Percentiles rank a stretch among this genome's conserved stretches.
These are phyloP conservation scores for Cystobasidium sp. DNA, from an alignment of 1,284 basidiomycete species.

Conservation along the genomic window DNA sequence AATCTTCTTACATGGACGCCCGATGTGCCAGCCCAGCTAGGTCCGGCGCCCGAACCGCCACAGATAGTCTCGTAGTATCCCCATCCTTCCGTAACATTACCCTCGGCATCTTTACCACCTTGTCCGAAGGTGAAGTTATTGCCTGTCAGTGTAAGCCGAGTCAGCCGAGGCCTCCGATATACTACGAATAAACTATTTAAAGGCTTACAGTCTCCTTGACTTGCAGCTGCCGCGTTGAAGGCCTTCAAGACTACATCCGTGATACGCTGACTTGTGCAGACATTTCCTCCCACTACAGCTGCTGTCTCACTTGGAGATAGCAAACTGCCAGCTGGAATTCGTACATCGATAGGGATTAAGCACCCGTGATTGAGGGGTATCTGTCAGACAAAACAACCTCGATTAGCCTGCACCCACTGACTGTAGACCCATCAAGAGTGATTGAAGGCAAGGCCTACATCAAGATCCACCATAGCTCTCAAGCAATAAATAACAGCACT, in stretches of 20 bases:
- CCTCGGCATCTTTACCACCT: conserved; percentile 81
- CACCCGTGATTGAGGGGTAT: conserved; percentile 95
- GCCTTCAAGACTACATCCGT: conserved; percentile 94
- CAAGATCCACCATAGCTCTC: conserved; percentile 85
- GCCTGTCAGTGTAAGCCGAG: conserved; percentile 46
- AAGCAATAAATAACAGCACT: conserved; percentile 93
- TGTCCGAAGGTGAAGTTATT: conserved; percentile 90
- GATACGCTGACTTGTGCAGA: conserved; percentile 79
- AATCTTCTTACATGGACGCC: conserved; percentile 35
- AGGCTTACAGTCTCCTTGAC: conserved; percentile 73
- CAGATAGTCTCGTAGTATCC: conserved; percentile 74
- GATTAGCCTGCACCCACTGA: conserved; percentile 13
- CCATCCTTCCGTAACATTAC: conserved; percentile 76
- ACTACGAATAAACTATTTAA: neutral
- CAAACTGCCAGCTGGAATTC: conserved; percentile 78
- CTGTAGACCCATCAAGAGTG: neutral
- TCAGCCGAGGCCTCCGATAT: neutral
- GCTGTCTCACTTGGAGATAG: conserved; percentile 70
- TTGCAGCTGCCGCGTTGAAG: conserved; percentile 88
- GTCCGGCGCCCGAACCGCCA: conserved; percentile 90
- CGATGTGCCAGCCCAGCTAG: conserved; percentile 74
- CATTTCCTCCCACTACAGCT: conserved; percentile 49
- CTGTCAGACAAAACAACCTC: conserved; percentile 19
- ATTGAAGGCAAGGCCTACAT: conserved; percentile 57
- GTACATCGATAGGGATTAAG: conserved; percentile 69